These are phyloP conservation scores for Fraxinus floribunda DNA, from an alignment of 305 asterid species.

Conservation along the genomic window DNA sequence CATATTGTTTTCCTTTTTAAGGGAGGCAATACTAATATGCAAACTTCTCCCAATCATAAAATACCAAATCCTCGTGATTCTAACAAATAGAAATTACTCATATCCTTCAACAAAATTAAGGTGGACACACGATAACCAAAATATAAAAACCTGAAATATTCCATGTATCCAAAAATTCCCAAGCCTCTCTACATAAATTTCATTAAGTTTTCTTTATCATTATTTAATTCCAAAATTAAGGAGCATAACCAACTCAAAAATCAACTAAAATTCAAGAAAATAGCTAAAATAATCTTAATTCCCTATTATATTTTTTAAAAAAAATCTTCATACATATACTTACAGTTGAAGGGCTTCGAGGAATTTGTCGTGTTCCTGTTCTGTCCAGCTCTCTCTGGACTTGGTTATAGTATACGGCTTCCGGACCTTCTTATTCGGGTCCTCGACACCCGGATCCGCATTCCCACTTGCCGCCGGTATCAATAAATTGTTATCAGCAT, in stretches of 20 bases:
- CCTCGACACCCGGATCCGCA: constrained; percentile 47
- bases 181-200: neutral
- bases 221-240: neutral
- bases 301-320: neutral
- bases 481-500: constrained; percentile 10
- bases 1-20: neutral
- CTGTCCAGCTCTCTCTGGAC: constrained; percentile 97
- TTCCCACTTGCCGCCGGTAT: constrained; percentile 32
- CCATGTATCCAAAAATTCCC: neutral
- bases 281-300: neutral
- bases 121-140: neutral
- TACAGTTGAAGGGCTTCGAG: constrained; percentile 86
- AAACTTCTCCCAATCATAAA: neutral
- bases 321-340: constrained; percentile 27
- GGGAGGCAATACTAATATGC: neutral
- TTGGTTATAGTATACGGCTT: constrained; percentile 90
- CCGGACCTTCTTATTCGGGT: constrained; percentile 70
- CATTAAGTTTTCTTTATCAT: neutral
- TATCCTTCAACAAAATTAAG: neutral
- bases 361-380: constrained; percentile 85
- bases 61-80: neutral
- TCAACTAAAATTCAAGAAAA: constrained; percentile 4
- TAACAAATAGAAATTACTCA: neutral
- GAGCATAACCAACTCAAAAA: neutral
- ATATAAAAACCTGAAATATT: neutral